phyloP scores from a whole-genome alignment of 768 basidiomycete species.

The Tricholoma bakamatsutake region DNA sequence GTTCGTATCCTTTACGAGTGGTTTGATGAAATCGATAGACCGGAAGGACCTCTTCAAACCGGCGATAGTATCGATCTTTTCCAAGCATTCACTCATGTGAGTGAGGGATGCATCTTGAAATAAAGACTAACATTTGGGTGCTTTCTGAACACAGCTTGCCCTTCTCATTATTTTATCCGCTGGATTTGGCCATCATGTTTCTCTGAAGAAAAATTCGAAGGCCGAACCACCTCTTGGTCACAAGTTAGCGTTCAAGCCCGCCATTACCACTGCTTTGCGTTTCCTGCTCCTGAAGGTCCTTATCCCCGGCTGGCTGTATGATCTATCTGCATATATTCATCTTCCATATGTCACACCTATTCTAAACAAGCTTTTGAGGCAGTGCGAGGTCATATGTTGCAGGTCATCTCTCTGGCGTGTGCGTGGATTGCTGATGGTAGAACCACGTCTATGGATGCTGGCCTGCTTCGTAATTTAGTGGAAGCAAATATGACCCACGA shows the following conservation, averaged over 20 bases:
- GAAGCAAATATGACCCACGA: constrained; percentile 38
- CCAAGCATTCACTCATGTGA: constrained; percentile 20
- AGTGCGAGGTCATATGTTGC: constrained; percentile 33
- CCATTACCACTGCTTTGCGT: constrained; percentile 24
- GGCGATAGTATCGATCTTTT: constrained; percentile 16
- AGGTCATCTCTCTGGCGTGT: constrained; percentile 33
- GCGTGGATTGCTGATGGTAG: constrained; percentile 26
- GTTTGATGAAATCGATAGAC: constrained; percentile 31
- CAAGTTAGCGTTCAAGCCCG: constrained; percentile 28
- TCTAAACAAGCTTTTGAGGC: constrained; percentile 29
- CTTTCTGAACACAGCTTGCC: constrained; percentile 18
- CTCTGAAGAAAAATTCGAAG: constrained; percentile 26
- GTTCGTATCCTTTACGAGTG: constrained; percentile 35
- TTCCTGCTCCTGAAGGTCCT: constrained; percentile 24
- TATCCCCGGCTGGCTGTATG: constrained; percentile 30
- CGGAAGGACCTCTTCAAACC: not conserved
- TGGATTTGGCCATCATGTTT: constrained; percentile 32
- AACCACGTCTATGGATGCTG: constrained; percentile 21
- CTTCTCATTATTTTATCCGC: constrained; percentile 36
- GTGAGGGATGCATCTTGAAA: not conserved
- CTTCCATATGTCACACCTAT: constrained; percentile 31
- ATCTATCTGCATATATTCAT: constrained; percentile 18
- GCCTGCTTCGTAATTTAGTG: constrained; percentile 39
- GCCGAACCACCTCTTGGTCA: constrained; percentile 24
- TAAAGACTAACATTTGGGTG: not conserved